phyloP scores from a whole-genome alignment of 2,329 filamentous ascomycete genomes.

The Amesomyces nigricolor region DNA sequence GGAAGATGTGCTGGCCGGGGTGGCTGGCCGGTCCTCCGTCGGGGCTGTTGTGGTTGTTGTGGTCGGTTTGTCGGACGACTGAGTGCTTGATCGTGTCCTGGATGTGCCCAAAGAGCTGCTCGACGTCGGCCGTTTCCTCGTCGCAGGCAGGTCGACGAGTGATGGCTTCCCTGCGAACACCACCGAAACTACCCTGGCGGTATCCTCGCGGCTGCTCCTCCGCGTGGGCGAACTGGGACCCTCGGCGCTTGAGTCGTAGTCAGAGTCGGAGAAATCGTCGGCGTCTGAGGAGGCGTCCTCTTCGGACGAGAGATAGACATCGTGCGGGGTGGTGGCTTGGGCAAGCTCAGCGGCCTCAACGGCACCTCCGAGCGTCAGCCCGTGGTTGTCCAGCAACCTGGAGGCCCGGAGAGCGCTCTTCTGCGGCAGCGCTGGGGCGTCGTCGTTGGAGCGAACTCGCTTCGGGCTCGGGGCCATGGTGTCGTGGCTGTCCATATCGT shows the following conservation, averaged over 20 bases:
- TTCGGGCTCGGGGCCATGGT: conserved; percentile 20
- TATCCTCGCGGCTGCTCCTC: conserved; percentile 47
- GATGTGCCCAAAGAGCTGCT: conserved; percentile 34
- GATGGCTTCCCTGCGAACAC: conserved; percentile 55
- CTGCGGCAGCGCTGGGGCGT: conserved; percentile 42
- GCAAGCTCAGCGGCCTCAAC: conserved; percentile 28
- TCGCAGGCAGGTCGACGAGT: conserved; percentile 45
- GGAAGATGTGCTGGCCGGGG: conserved; percentile 23
- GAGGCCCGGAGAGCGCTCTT: conserved; percentile 47
- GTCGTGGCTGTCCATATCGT: conserved; percentile 22
- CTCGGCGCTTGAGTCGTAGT: conserved; percentile 36
- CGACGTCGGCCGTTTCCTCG: conserved; percentile 40
- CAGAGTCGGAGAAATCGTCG: conserved; percentile 46
- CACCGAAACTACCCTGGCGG: conserved; percentile 54
- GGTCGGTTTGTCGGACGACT: conserved; percentile 21
- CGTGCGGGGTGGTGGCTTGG: conserved; percentile 44
- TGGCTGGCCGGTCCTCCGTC: conserved; percentile 21
- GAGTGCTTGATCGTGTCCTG: conserved; percentile 26
- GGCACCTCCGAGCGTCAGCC: conserved; percentile 32
- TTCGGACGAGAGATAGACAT: conserved; percentile 59
- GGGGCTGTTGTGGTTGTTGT: conserved; percentile 4
- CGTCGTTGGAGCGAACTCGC: conserved; percentile 1
- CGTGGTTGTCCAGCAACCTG: conserved; percentile 37
- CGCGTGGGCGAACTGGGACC: conserved; percentile 29
- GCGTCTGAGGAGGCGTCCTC: conserved; percentile 59